Evolutionary conservation across 345 rosid genomes (phyloP).

Genomic region (Syzygium jambos): DNA sequence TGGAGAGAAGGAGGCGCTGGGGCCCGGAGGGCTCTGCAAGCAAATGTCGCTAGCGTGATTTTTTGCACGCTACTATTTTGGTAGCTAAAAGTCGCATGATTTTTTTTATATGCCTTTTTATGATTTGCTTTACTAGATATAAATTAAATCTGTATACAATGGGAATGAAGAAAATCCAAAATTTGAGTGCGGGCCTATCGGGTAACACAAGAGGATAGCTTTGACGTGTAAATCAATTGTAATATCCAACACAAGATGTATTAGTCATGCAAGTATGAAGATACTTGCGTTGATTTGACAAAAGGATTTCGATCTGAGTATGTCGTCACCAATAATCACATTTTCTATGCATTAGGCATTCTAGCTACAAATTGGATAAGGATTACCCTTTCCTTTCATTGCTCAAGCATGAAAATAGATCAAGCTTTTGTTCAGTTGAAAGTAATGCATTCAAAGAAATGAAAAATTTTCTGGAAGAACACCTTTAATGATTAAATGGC

Average conservation of each 20-base stretch:
- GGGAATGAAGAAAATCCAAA: background rate
- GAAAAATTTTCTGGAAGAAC: background rate
- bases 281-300: background rate
- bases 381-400: background rate
- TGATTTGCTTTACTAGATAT: too few species aligned
- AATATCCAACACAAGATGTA: background rate
- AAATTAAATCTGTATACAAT: too few species aligned
- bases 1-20: background rate
- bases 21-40: too few species aligned
- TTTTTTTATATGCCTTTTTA: too few species aligned
- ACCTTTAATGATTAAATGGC: background rate
- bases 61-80: too few species aligned
- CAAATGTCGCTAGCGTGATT: background rate
- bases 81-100: too few species aligned
- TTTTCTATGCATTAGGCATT: background rate
- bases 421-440: background rate
- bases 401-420: too few species aligned
- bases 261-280: too few species aligned
- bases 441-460: background rate
- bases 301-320: too few species aligned
- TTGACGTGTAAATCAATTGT: too few species aligned
- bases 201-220: background rate
- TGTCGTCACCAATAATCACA: too few species aligned
- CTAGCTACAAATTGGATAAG: background rate
- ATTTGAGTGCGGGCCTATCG: background rate